Evolutionary conservation across 2,329 filamentous ascomycete species (phyloP), one percentile per base, ranked within the genome.

Genomic region (Didymella exigua): DNA sequence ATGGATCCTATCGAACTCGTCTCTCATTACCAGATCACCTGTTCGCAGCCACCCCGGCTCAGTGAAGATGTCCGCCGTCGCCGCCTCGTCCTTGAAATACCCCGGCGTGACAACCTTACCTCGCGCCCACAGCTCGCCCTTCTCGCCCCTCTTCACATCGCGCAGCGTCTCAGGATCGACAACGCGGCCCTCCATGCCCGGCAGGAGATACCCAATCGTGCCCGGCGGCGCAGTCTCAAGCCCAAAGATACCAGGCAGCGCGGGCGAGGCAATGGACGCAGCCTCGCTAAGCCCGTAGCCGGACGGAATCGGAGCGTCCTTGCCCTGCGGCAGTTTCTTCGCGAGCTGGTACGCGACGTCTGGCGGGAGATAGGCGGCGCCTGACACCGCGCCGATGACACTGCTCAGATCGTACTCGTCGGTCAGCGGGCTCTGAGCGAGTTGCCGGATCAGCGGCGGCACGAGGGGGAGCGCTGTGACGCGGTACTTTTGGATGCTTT

Each of bases 201-300:
- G 65, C 8, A 71, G 56, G 1, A 72, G 58, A 40, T 70, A 70
- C 2, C 66, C 69, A 21, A 72, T 68, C 3, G 60, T 68, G 0
- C 63, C 65, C 2, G 67, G 65, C 3, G 53, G 46, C 3, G 66
- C 61, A 3, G 59, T 41, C 14, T 59, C 54, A 1, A 72, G 59
- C 1, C 69, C 67, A 18, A 71, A 72, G 9, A 72, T 64, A 0
- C 67, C 69, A 4, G 61, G 58, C 21, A 60, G 47, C 2, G 63
- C 43, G 9, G 68, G 67, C 14, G 51, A 57, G 4, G 68, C 67
- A 26, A 71, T 72, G 36, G 61, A 65, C 3, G 68, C 65, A 13
- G 69, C 69, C 49, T 72, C 69, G 31, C 63, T 67, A 6, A 71
- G 59, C 1, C 69, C 69, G 38, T 72, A 71, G 4, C 67, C 68